A percentile compares a stretch with the other conserved stretches of the same genome.
Conservation (phyloP, 768 basidiomycete species). For the Daedalea quercina region DNA sequence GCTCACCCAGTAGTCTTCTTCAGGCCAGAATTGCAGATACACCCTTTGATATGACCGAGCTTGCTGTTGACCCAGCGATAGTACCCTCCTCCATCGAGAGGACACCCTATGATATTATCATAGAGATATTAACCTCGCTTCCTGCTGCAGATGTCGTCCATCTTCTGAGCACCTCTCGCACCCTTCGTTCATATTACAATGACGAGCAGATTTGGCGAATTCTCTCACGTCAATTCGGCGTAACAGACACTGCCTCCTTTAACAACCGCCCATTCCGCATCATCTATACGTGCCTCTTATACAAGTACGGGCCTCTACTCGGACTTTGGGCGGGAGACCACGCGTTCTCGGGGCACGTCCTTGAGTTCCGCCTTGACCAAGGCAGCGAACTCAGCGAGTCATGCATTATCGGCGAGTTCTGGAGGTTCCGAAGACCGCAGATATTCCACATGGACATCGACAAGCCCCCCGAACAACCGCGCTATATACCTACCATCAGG, state of each 20-base stretch:
- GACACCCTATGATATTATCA: slow-evolving; percentile 16
- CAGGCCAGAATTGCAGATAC: too few relatives aligned
- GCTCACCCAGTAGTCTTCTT: too few relatives aligned
- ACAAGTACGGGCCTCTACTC: slow-evolving; percentile 12
- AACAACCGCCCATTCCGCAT: slow-evolving; percentile 11
- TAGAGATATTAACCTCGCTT: slow-evolving; percentile 9
- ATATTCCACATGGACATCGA: slow-evolving; percentile 7
- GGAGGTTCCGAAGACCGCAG: slow-evolving; percentile 9
- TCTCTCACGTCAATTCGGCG: slow-evolving; percentile 5
- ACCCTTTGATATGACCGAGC: too few relatives aligned
- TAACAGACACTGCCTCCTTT: slow-evolving; percentile 6
- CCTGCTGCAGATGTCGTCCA: slow-evolving; percentile 9
- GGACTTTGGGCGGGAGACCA: slow-evolving; percentile 15
- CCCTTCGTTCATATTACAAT: not conserved
- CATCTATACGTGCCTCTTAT: slow-evolving; percentile 9
- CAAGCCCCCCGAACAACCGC: slow-evolving; percentile 11
- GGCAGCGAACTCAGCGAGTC: not conserved
- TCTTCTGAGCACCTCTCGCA: slow-evolving; percentile 10
- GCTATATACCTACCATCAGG: not conserved
- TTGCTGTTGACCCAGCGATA: too few relatives aligned
- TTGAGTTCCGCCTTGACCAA: slow-evolving; percentile 5
- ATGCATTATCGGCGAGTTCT: slow-evolving; percentile 10
- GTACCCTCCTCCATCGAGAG: slow-evolving; percentile 1
- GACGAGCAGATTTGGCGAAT: slow-evolving; percentile 12
- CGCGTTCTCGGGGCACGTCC: slow-evolving; percentile 12